Evolutionary conservation across 495 filamentous ascomycete species (phyloP), one percentile per base, ranked within the genome.

Genomic region (Sphaerosporella brunnea): DNA sequence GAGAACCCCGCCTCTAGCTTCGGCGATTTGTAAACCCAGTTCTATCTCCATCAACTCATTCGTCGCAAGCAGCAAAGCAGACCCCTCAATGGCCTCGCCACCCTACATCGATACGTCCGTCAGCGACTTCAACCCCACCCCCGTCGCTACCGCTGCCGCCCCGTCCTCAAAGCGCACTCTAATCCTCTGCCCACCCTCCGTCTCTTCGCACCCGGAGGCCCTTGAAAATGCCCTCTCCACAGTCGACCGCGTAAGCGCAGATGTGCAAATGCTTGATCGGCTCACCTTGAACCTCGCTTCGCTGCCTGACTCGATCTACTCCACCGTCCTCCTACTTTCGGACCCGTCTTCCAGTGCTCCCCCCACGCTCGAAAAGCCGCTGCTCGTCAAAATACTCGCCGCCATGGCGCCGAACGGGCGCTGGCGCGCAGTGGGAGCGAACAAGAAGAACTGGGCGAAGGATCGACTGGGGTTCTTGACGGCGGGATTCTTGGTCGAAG

Each of bases 221-320:
- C 65, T 84, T 38, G 63, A 74, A 32, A 63, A 59, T 26, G 61
- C 77, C 24, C 71, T 79, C 53, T 68, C 68, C 20, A 68, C 75
- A 30, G 74, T 82, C 64, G 74, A 84, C 60, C 80, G 83, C 56
- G 63, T 67, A 47, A 65, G 69, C 26, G 85, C 84, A 40, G 90
- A 99, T 61, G 70, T 99, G 32, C 92, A 96, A 61, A 99, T 99
- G 90, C 82, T 99, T 46, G 90, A 99, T 66, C 84, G 90, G 24
- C 73, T 99, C 15, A 77, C 84, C 0, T 72, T 82, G 32, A 84
- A 84, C 43, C 72, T 95, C 34, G 82, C 90, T 41, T 63, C 74
- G 2, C 78, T 99, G 3, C 83, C 90, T 1, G 48, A 71, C 10
- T 61, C 72, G 21, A 84, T 80, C 45, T 96, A 96, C 69, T 81